Conservation (phyloP, 2,329 filamentous ascomycete species). For the Emericellopsis atlantica region DNA sequence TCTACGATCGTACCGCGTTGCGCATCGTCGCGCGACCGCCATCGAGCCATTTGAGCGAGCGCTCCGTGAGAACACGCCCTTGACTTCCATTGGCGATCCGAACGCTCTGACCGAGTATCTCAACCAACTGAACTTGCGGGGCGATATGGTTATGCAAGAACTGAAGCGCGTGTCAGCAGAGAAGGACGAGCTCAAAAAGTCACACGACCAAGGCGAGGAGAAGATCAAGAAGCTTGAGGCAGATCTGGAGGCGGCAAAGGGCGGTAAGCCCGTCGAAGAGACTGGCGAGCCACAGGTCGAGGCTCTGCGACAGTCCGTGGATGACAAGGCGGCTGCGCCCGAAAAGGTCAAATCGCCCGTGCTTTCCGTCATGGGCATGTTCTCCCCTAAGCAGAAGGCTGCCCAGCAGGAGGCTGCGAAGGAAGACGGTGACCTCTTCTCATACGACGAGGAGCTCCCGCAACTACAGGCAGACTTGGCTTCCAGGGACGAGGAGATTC, state of each 20-base stretch:
- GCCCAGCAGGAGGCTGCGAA: constrained; percentile 17
- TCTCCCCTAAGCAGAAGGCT: constrained; percentile 32
- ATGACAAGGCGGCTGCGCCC: constrained; percentile 14
- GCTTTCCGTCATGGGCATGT: constrained; percentile 32
- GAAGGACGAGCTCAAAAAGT: constrained; percentile 68
- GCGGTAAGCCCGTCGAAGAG: constrained; percentile 12
- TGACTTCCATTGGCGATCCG: constrained; percentile 80
- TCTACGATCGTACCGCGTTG: constrained; percentile 80
- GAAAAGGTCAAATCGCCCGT: constrained; percentile 30
- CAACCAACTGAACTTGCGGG: constrained; percentile 71
- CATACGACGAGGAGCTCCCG: constrained; percentile 78
- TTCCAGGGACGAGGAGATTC: constrained; percentile 58
- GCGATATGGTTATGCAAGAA: constrained; percentile 89
- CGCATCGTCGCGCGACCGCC: constrained; percentile 71
- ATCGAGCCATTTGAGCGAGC: constrained; percentile 92
- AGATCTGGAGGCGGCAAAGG: constrained; percentile 42
- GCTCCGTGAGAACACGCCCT: constrained; percentile 81
- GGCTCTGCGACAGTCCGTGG: constrained; percentile 9
- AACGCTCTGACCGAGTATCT: constrained; percentile 80
- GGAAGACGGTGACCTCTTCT: constrained; percentile 68
- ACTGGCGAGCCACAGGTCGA: constrained; percentile 17
- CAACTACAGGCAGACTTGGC: constrained; percentile 65
- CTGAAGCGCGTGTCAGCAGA: constrained; percentile 77
- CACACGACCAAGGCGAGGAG: constrained; percentile 56
- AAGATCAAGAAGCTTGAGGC: constrained; percentile 47